These are phyloP conservation scores for Thamnidium elegans DNA, from an alignment of 192 early-diverging fungal genomes.

Conservation along the genomic window DNA sequence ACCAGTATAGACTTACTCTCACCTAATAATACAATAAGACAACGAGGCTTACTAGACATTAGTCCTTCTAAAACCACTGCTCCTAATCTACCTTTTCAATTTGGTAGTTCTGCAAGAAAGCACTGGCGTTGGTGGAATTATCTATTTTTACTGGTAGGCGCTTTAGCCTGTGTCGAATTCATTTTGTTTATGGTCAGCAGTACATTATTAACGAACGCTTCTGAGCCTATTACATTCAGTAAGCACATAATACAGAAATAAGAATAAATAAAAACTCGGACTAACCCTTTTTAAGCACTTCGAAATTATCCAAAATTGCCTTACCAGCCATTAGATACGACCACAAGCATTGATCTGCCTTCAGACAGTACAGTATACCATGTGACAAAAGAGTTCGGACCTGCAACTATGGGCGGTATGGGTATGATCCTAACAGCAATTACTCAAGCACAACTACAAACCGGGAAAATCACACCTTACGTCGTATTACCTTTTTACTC, in stretches of 20 bases:
- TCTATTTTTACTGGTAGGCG: background rate
- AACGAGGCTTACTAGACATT: no score
- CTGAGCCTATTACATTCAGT: conserved; percentile 11
- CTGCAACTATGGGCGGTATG: conserved; percentile 52
- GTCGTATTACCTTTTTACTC: conserved; percentile 53
- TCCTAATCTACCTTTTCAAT: background rate
- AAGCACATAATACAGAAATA: background rate
- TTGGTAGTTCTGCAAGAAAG: background rate
- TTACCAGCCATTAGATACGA: conserved; percentile 44
- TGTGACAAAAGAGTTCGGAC: conserved; percentile 57
- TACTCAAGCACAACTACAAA: conserved; percentile 41
- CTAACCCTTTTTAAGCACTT: background rate
- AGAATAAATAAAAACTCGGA: no score
- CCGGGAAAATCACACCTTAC: conserved; percentile 38
- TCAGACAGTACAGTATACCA: conserved; percentile 49
- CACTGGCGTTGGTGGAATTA: conserved; percentile 25
- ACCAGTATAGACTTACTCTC: no score
- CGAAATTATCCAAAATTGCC: conserved; percentile 23
- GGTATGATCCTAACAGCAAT: conserved; percentile 53
- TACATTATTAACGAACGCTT: background rate
- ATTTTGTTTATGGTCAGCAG: background rate
- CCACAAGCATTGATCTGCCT: conserved; percentile 8
- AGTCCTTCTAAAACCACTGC: background rate
- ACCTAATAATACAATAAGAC: no score
- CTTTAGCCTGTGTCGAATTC: conserved; percentile 1